Evolutionary conservation across 2,329 filamentous ascomycete species (phyloP).

Genomic region (Cercospora zeae-maydis): DNA sequence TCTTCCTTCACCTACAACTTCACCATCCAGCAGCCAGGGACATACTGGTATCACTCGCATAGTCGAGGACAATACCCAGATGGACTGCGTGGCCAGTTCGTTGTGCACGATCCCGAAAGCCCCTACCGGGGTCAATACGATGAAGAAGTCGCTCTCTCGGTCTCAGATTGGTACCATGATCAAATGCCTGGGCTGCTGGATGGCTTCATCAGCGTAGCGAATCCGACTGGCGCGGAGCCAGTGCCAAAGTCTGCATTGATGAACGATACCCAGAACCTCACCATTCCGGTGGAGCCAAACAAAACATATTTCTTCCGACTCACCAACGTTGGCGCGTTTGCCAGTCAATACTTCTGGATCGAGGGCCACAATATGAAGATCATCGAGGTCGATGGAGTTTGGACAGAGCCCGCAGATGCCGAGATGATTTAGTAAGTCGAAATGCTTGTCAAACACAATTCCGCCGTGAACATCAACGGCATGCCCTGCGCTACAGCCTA

Average conservation of each 20-base stretch:
- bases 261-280: slow-evolving; percentile 56
- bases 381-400: slow-evolving; percentile 68
- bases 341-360: slow-evolving; percentile 67
- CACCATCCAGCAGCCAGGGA: slow-evolving; percentile 51
- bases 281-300: slow-evolving; percentile 47
- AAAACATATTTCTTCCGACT: slow-evolving; percentile 64
- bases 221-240: slow-evolving; percentile 61
- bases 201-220: slow-evolving; percentile 53
- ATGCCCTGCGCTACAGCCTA: not conserved
- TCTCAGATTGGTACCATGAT: slow-evolving; percentile 73
- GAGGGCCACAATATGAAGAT: slow-evolving; percentile 64
- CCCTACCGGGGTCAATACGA: slow-evolving; percentile 53
- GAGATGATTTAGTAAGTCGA: slow-evolving; percentile 52
- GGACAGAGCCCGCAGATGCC: slow-evolving; percentile 58
- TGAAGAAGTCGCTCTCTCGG: slow-evolving; percentile 61
- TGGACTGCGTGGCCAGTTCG: slow-evolving; percentile 63
- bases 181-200: slow-evolving; percentile 50
- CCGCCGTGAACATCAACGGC: no score
- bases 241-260: slow-evolving; percentile 63
- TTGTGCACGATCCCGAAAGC: slow-evolving; percentile 60
- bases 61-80: slow-evolving; percentile 63
- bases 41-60: slow-evolving; percentile 66
- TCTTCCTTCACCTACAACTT: slow-evolving; percentile 65
- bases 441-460: no score
- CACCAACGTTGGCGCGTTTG: slow-evolving; percentile 67